A percentile compares a stretch with the other conserved stretches of the same genome.
These are phyloP conservation scores for Emmonsia crescens DNA, from an alignment of 2,329 filamentous ascomycete species.

Conservation along the genomic window DNA sequence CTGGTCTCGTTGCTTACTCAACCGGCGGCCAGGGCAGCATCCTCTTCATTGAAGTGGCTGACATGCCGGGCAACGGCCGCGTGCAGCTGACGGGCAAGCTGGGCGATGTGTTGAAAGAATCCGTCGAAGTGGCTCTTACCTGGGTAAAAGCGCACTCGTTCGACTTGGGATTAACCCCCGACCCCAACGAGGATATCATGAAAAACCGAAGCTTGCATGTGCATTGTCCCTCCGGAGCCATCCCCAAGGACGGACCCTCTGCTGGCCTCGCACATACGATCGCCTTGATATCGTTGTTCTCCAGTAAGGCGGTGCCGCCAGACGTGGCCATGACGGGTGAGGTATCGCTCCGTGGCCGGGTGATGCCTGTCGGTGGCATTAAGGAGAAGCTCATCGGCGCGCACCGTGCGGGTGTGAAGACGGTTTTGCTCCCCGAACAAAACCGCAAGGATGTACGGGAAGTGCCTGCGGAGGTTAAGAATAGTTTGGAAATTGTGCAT, in stretches of 20 bases:
- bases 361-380: conserved; percentile 92
- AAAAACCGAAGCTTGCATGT: conserved; percentile 89
- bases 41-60: conserved; percentile 93
- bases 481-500: conserved; percentile 77
- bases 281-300: conserved; percentile 83
- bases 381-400: conserved; percentile 98
- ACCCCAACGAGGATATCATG: conserved; percentile 86
- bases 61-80: conserved; percentile 86
- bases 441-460: conserved; percentile 91
- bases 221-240: conserved; percentile 87
- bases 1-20: conserved; percentile 88
- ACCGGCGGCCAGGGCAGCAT: conserved; percentile 90
- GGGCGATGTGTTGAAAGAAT: conserved; percentile 93
- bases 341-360: conserved; percentile 69
- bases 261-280: conserved; percentile 92
- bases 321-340: conserved; percentile 90
- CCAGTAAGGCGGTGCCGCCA: conserved; percentile 72
- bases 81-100: conserved; percentile 95
- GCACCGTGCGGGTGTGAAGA: conserved; percentile 84
- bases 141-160: conserved; percentile 97
- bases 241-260: conserved; percentile 78
- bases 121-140: conserved; percentile 85
- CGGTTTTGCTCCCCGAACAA: conserved; percentile 73
- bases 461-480: conserved; percentile 77
- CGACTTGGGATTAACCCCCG: conserved; percentile 71